A percentile compares a stretch with the other conserved stretches of the same genome.
Evolutionary conservation across 2,329 filamentous ascomycete genomes (phyloP).

Genomic region (Sclerotinia subarctica): DNA sequence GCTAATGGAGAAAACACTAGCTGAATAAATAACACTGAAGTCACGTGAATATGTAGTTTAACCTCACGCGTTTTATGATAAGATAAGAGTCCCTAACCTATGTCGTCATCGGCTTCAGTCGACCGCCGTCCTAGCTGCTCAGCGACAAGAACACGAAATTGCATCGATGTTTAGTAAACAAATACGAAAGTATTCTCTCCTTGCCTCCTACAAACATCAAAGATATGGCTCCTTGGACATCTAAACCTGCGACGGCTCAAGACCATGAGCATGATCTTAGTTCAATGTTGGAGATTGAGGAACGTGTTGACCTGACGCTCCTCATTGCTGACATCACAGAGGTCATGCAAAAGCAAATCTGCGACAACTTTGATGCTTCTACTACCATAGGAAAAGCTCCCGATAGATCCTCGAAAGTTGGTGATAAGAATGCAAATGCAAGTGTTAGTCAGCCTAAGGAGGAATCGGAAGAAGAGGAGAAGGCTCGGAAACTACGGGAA

Average conservation of each 20-base stretch:
- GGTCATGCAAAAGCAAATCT: conserved; percentile 52
- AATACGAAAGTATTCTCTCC: background rate
- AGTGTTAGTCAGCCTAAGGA: conserved; percentile 35
- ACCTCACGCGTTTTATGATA: background rate
- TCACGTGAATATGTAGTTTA: background rate
- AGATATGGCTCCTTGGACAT: conserved; percentile 29
- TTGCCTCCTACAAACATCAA: background rate
- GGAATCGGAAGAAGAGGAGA: conserved; percentile 37
- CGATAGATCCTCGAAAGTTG: conserved; percentile 36
- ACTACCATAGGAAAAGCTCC: conserved; percentile 30
- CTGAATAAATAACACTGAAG: background rate
- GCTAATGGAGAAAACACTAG: too few relatives aligned
- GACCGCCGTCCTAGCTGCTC: background rate
- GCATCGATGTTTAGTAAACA: background rate
- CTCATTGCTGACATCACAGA: conserved; percentile 54
- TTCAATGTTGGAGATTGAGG: conserved; percentile 35
- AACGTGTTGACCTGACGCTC: conserved; percentile 47
- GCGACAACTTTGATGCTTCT: conserved; percentile 48
- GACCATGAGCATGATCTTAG: conserved; percentile 34
- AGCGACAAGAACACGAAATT: background rate
- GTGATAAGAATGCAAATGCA: conserved; percentile 41
- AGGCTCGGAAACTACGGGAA: conserved; percentile 35
- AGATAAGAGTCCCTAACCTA: conserved; percentile 4
- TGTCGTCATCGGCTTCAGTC: conserved; percentile 19
- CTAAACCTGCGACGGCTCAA: conserved; percentile 9